Evolutionary conservation across 1,139 yeast species (phyloP).

Genomic region (Kodamaea derodonti): DNA sequence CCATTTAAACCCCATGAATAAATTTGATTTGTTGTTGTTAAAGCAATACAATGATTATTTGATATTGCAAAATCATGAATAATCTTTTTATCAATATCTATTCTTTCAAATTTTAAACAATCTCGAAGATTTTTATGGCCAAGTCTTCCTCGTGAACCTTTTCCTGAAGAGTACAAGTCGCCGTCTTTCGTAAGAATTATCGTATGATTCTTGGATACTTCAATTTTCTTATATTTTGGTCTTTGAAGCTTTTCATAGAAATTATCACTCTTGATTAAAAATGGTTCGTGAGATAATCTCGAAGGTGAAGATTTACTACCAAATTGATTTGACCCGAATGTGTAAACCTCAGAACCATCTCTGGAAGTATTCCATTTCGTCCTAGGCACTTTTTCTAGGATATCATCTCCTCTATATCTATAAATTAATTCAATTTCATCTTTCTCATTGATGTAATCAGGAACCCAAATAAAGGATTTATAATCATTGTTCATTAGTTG

Average conservation of each 20-base stretch:
- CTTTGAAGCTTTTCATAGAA: not conserved
- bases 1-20: conserved; percentile 79
- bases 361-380: conserved; percentile 29
- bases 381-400: conserved; percentile 8
- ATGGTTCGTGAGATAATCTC: conserved; percentile 21
- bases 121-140: conserved; percentile 48
- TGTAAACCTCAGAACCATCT: conserved; percentile 59
- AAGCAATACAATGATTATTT: conserved; percentile 60
- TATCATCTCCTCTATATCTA: conserved; percentile 15
- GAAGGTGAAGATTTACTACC: conserved; percentile 52
- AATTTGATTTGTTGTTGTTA: conserved; percentile 50
- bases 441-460: conserved; percentile 38
- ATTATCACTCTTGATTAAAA: conserved; percentile 8
- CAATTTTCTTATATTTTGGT: conserved; percentile 44
- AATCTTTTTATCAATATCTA: conserved; percentile 25
- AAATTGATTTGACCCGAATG: conserved; percentile 63
- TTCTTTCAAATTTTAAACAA: conserved; percentile 34
- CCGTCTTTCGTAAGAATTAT: conserved; percentile 55
- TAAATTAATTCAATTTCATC: conserved; percentile 20
- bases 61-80: conserved; percentile 46
- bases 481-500: conserved; percentile 49
- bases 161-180: conserved; percentile 58
- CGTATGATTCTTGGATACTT: conserved; percentile 66
- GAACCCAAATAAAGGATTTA: conserved; percentile 40
- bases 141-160: conserved; percentile 67